Conservation (phyloP, 2,329 filamentous ascomycete genomes). For the Colletotrichum theobromicola region DNA sequence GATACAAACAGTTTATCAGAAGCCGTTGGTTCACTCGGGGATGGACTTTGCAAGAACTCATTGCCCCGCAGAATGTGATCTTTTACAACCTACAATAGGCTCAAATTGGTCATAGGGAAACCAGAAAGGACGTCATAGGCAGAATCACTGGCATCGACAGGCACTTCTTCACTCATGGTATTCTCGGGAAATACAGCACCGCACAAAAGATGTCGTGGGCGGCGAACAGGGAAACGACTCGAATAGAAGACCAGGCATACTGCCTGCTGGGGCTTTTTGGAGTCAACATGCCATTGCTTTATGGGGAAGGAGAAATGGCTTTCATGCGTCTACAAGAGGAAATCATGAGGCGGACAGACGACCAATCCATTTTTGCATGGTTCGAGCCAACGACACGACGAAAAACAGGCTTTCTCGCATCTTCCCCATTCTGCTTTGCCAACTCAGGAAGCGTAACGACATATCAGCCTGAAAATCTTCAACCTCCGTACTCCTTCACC, state of each 20-base stretch:
- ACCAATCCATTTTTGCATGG: background rate
- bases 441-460: background rate
- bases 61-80: background rate
- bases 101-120: background rate
- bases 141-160: background rate
- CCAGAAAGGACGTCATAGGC: accelerated
- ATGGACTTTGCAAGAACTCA: constrained; percentile 12
- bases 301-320: background rate
- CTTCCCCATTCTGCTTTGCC: accelerated
- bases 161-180: background rate
- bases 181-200: background rate
- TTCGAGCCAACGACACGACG: background rate
- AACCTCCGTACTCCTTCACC: background rate
- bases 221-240: background rate
- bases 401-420: background rate
- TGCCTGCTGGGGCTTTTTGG: background rate
- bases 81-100: background rate
- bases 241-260: background rate
- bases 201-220: background rate
- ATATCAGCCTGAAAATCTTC: background rate
- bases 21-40: constrained; percentile 18
- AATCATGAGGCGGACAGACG: background rate
- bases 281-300: background rate
- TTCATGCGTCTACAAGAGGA: background rate
- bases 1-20: background rate